Evolutionary conservation across 2,329 filamentous ascomycete species (phyloP).

Genomic region (Aureobasidium sp.): DNA sequence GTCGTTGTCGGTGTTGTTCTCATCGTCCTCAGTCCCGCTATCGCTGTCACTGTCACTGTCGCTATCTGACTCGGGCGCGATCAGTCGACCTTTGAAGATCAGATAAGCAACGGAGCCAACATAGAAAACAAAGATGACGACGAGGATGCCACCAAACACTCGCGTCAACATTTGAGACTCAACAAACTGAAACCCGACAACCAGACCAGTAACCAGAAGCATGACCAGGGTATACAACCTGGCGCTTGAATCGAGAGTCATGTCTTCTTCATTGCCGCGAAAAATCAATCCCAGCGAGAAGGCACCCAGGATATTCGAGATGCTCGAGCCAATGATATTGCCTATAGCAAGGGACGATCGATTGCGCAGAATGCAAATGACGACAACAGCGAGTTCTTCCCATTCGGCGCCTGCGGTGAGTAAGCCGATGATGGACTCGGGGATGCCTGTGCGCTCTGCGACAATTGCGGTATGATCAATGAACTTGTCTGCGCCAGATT

Average conservation of each 20-base stretch:
- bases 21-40: conserved; percentile 16
- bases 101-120: conserved; percentile 38
- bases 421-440: conserved; percentile 43
- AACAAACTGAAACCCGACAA: conserved; percentile 6
- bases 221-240: conserved; percentile 41
- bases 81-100: conserved; percentile 39
- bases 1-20: not conserved
- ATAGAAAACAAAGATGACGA: conserved; percentile 40
- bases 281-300: conserved; percentile 48
- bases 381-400: conserved; percentile 49
- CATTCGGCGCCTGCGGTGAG: conserved; percentile 50
- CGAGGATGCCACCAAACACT: conserved; percentile 33
- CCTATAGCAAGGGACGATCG: conserved; percentile 45
- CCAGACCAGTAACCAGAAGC: conserved; percentile 38
- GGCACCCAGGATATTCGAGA: conserved; percentile 49
- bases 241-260: conserved; percentile 42
- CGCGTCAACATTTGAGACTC: conserved; percentile 14
- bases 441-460: conserved; percentile 38
- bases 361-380: conserved; percentile 41
- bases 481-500: conserved; percentile 47
- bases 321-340: conserved; percentile 49
- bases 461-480: conserved; percentile 45
- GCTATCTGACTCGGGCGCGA: conserved; percentile 39
- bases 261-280: conserved; percentile 18
- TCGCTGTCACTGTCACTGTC: conserved; percentile 26